A percentile compares a stretch with the other conserved stretches of the same genome.
These are phyloP conservation scores for Cyanidiococcus yangmingshanensis DNA, from an alignment of 23 red algal species.

Conservation along the genomic window DNA sequence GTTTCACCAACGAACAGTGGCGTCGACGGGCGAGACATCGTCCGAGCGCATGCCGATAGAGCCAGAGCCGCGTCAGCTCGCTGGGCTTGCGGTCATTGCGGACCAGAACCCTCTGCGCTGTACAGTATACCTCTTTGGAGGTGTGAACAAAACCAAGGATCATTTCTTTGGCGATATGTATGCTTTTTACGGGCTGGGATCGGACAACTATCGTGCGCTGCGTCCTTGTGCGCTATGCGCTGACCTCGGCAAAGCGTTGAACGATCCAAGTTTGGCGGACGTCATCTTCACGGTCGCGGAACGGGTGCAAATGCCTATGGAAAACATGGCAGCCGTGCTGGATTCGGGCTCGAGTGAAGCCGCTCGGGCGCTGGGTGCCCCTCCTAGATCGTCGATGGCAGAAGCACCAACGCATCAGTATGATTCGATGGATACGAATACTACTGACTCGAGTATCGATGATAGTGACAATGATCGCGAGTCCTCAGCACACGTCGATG, in stretches of 20 bases:
- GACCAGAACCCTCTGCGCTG: constrained; percentile 14
- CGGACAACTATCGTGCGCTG: not conserved
- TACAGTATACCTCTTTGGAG: constrained; percentile 70
- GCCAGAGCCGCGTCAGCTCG: constrained; percentile 61
- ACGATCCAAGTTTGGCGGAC: not conserved
- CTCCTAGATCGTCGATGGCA: not conserved
- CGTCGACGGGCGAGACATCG: constrained; percentile 6
- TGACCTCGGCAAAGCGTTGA: not conserved
- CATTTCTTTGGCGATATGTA: constrained; percentile 61
- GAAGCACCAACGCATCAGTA: not conserved
- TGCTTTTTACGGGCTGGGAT: constrained; percentile 47
- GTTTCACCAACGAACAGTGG: not conserved
- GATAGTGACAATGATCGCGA: not conserved
- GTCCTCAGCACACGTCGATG: not conserved
- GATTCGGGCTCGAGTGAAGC: not conserved
- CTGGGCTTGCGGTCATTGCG: constrained; percentile 34
- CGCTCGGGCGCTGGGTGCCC: not conserved
- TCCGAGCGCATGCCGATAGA: not conserved
- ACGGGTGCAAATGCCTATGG: not conserved
- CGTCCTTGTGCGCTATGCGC: not conserved
- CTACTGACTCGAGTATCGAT: not conserved
- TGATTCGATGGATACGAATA: not conserved
- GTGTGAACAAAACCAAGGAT: constrained; percentile 63
- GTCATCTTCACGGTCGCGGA: not conserved
- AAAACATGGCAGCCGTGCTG: not conserved